Evolutionary conservation across 768 basidiomycete genomes (phyloP).

Genomic region (Brasilioporus rufonigricans): DNA sequence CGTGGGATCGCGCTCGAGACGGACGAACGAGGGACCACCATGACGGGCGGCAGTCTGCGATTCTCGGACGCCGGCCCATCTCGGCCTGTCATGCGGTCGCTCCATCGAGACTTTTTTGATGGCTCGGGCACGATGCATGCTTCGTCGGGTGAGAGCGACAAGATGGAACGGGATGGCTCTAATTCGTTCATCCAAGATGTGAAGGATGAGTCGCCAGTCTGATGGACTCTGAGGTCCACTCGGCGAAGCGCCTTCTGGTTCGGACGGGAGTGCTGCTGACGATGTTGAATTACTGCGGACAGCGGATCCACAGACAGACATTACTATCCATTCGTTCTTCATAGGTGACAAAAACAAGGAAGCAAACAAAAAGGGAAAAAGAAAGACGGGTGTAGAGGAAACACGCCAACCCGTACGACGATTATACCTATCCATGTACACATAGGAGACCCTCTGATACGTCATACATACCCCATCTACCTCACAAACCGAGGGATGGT

Average conservation of each 20-base stretch:
- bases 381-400: neutral
- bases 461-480: neutral
- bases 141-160: neutral
- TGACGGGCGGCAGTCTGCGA: slow-evolving; percentile 1
- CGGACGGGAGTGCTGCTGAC: neutral
- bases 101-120: neutral
- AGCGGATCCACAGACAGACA: neutral
- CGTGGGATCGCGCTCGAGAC: slow-evolving; percentile 21
- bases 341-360: neutral
- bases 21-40: neutral
- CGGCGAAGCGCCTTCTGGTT: too few relatives aligned
- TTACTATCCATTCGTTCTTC: neutral
- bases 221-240: neutral
- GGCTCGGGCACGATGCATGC: slow-evolving; percentile 11
- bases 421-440: neutral
- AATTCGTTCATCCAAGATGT: slow-evolving; percentile 12
- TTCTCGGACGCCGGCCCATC: slow-evolving; percentile 5
- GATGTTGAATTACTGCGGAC: too few relatives aligned
- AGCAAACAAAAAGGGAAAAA: neutral
- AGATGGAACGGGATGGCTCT: slow-evolving; percentile 2
- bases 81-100: neutral
- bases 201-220: slow-evolving; percentile 4
- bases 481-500: slow-evolving; percentile 8
- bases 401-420: neutral
- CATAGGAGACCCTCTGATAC: neutral